Evolutionary conservation across 129 eudicot genomes (phyloP).

Genomic region (Pseudognaphalium luteoalbum): DNA sequence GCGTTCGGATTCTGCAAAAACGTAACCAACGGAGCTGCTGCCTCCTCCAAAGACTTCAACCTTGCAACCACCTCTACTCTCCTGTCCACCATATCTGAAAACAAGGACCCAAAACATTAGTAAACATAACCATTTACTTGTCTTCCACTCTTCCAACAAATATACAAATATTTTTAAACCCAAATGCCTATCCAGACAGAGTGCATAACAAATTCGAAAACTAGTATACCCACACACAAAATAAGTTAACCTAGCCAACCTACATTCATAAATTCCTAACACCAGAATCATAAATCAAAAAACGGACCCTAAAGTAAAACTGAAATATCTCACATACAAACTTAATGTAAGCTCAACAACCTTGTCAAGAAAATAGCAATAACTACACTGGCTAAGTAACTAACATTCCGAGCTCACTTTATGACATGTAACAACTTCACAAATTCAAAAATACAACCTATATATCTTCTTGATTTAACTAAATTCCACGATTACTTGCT

Average conservation of each 20-base stretch:
- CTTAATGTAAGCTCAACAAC: not conserved
- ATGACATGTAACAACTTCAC: too few species aligned
- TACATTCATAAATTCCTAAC: not conserved
- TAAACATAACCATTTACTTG: not conserved
- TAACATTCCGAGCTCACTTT: not conserved
- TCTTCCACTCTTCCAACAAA: too few species aligned
- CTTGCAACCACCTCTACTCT: slow-evolving; percentile 93
- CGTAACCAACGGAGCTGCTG: slow-evolving; percentile 83
- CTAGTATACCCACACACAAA: not conserved
- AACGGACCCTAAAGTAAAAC: not conserved
- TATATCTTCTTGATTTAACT: not conserved
- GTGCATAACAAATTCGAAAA: not conserved
- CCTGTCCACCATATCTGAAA: slow-evolving; percentile 92
- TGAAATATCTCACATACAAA: not conserved
- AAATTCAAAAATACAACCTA: too few species aligned
- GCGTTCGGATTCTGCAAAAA: slow-evolving; percentile 88
- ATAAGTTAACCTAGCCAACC: not conserved
- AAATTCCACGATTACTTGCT: too few species aligned
- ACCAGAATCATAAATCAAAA: not conserved
- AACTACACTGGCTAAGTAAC: not conserved
- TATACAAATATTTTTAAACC: not conserved
- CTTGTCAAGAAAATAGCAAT: not conserved
- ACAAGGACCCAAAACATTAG: not conserved
- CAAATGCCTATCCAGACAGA: not conserved
- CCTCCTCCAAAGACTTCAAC: slow-evolving; percentile 91